A percentile compares a stretch with the other conserved stretches of the same genome.
phyloP scores from a whole-genome alignment of 495 filamentous ascomycete species.

The Neurospora sp. region DNA sequence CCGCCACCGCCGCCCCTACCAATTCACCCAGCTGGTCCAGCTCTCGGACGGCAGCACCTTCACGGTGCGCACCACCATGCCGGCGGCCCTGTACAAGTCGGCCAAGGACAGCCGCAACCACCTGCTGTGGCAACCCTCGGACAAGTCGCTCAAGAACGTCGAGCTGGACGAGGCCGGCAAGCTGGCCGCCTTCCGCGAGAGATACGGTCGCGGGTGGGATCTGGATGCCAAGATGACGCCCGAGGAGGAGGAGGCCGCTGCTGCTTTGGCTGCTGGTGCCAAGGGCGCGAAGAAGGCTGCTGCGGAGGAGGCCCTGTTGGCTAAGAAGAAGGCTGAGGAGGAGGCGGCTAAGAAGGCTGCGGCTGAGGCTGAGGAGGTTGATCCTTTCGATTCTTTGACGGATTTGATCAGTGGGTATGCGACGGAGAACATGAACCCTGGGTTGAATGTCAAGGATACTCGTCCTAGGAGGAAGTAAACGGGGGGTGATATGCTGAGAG shows the following conservation, averaged over 20 bases:
- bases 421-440: conserved; percentile 17
- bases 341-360: conserved; percentile 19
- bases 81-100: conserved; percentile 61
- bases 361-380: conserved; percentile 6
- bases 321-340: conserved; percentile 9
- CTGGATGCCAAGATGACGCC: conserved; percentile 5
- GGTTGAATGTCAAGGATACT: conserved; percentile 19
- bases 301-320: neutral
- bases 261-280: conserved; percentile 13
- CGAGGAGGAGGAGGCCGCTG: conserved; percentile 7
- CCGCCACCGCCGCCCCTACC: conserved; percentile 84
- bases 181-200: conserved; percentile 70
- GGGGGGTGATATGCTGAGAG: neutral
- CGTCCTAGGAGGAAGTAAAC: conserved; percentile 18
- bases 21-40: conserved; percentile 90
- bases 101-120: conserved; percentile 83
- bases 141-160: conserved; percentile 67
- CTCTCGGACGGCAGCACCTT: conserved; percentile 87
- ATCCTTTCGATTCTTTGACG: conserved; percentile 45
- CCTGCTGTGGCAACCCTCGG: conserved; percentile 78
- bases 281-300: conserved; percentile 7
- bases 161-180: conserved; percentile 94
- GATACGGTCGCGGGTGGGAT: conserved; percentile 81
- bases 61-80: conserved; percentile 80
- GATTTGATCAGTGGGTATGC: conserved; percentile 63